Base-by-base conservation (phyloP, 352 stramenopile genomes). In the Phytopythium cucurbitacearum region DNA sequence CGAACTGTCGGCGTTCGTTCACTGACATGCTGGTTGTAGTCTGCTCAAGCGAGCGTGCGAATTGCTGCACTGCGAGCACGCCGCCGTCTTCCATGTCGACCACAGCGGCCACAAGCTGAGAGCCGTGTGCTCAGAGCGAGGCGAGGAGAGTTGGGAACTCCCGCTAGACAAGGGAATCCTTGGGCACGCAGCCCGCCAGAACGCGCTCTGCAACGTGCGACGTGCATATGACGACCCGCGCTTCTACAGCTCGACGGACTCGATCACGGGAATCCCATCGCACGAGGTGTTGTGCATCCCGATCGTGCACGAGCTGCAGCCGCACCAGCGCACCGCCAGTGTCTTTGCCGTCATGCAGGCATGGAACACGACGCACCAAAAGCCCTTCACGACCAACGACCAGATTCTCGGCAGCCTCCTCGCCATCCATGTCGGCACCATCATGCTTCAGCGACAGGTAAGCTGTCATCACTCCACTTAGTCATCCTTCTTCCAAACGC, bases 241-340 rank as follows among this genome's bases (percentile, higher is more conserved):
- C 0, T 91, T 89, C 56, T 89, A 84, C 52, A 91, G 81, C 57
- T 66, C 81, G 1, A 85, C 70, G n/a, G 81, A 91, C 55, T 78
- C 78, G 3, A 72, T 87, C 72, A 89, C 77, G 0, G 57, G 67
- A 3, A 78, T 71, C 1, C 70, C 65, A 11, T 87, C 78, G 13
- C 70, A 67, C 0, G 76, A 91, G 48, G 65, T 91, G 7, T 54
- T 91, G 28, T 87, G 75, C 36, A 69, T 91, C 41, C 81, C 81
- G 0, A 57, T 91, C 16, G 74, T 81, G 1, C 73, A 85, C 41
- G 73, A 88, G 37, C 69, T 85, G 0, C 68, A 80, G 16, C 40
- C 59, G 1, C 56, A 49, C 7, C 48, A 73, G 32, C 57, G 34
- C 40, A 67, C 41, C 11, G 34, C 58, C 33, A 69, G 73, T 7